A percentile compares a stretch with the other conserved stretches of the same genome.
These are phyloP conservation scores for Zasmidium citrigriseum DNA, from an alignment of 2,329 filamentous ascomycete species.

Conservation along the genomic window DNA sequence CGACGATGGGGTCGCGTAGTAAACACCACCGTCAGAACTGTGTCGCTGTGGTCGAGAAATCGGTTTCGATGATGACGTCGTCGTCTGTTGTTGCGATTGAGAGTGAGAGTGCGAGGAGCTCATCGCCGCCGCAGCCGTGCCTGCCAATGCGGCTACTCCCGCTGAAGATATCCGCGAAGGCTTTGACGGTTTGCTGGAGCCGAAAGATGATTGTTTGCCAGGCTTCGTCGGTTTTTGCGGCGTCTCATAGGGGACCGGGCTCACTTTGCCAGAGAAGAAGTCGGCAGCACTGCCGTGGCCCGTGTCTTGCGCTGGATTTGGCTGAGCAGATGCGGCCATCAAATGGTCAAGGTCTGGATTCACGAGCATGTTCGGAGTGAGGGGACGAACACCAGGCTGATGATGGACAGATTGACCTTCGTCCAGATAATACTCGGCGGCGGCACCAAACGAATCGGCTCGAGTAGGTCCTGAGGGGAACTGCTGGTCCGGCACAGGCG, in stretches of 20 bases:
- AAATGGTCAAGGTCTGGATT: conserved; percentile 59
- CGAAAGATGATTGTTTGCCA: conserved; percentile 22
- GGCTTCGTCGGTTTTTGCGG: conserved; percentile 38
- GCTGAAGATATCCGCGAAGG: conserved; percentile 37
- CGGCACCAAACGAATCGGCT: conserved; percentile 51
- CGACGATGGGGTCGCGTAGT: conserved; percentile 16
- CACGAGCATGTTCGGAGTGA: conserved; percentile 54
- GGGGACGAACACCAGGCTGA: conserved; percentile 62
- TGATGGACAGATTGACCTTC: conserved; percentile 60
- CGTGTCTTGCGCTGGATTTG: conserved; percentile 60
- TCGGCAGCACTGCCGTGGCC: conserved; percentile 61
- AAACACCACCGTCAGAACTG: conserved; percentile 20
- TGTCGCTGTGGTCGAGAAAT: conserved; percentile 15
- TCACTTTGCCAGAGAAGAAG: conserved; percentile 48
- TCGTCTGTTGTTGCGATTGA: conserved; percentile 13
- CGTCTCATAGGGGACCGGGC: conserved; percentile 20
- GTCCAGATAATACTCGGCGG: conserved; percentile 64
- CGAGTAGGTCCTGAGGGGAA: conserved; percentile 49
- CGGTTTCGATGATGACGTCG: conserved; percentile 14
- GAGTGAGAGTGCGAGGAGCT: conserved; percentile 23
- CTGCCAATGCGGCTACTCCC: conserved; percentile 37
- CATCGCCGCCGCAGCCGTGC: conserved; percentile 41
- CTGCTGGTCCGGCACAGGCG: conserved; percentile 40
- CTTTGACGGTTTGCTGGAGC: conserved; percentile 24
- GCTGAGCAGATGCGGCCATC: conserved; percentile 51